Evolutionary conservation across 371 early-diverging fungal genomes (phyloP).

Genomic region (Haplosporangium sp.): DNA sequence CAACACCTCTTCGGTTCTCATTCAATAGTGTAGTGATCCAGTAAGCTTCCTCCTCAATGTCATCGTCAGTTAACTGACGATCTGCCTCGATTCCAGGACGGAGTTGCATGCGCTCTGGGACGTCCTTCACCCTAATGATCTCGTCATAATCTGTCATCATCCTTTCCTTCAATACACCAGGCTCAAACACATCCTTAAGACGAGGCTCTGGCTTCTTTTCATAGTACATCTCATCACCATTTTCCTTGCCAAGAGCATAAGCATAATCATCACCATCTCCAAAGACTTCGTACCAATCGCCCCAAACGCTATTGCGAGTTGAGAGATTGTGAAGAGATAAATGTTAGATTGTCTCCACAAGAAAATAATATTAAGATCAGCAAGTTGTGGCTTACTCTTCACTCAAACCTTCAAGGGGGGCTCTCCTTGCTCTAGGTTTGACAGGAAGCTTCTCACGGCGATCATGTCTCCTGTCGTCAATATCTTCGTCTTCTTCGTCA

Average conservation of each 20-base stretch:
- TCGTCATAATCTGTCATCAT: slow-evolving; percentile 96
- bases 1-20: slow-evolving; percentile 52
- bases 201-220: slow-evolving; percentile 65
- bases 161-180: slow-evolving; percentile 86
- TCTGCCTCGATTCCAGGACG: slow-evolving; percentile 51
- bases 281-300: slow-evolving; percentile 90
- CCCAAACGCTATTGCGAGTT: slow-evolving; percentile 71
- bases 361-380: not conserved
- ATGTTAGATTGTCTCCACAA: not conserved
- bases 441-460: slow-evolving; percentile 57
- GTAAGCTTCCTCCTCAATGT: slow-evolving; percentile 66
- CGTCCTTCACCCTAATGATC: slow-evolving; percentile 85
- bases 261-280: slow-evolving; percentile 93
- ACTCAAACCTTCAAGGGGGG: slow-evolving; percentile 81
- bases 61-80: slow-evolving; percentile 57
- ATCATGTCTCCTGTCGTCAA: slow-evolving; percentile 46
- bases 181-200: slow-evolving; percentile 90
- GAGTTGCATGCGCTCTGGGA: slow-evolving; percentile 94
- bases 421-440: slow-evolving; percentile 61
- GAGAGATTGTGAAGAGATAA: not conserved
- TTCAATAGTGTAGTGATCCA: slow-evolving; percentile 64
- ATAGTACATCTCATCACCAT: slow-evolving; percentile 47
- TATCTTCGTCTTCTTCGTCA: slow-evolving; percentile 62
- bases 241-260: slow-evolving; percentile 75
- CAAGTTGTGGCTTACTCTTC: slow-evolving; percentile 59